These are phyloP conservation scores for Penicillium polonicum DNA, from an alignment of 2,329 filamentous ascomycete species.

Conservation along the genomic window DNA sequence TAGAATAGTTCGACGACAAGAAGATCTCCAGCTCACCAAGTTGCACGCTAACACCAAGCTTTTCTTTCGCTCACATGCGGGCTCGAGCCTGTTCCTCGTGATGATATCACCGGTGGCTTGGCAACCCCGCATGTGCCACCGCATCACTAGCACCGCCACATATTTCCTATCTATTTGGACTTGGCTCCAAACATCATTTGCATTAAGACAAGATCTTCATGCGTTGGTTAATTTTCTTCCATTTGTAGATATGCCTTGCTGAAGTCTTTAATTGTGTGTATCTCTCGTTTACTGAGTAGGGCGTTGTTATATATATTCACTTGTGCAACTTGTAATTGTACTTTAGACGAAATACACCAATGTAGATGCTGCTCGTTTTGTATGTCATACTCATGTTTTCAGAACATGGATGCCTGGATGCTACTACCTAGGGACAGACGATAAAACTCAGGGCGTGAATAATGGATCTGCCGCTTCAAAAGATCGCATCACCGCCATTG, in stretches of 20 bases:
- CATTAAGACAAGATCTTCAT: neutral
- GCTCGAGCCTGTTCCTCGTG: neutral
- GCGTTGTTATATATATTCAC: neutral
- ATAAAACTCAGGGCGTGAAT: conserved; percentile 4
- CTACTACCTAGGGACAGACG: fast-evolving
- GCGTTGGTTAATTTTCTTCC: neutral
- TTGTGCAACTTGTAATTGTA: neutral
- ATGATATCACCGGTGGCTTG: conserved; percentile 26
- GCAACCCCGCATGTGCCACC: conserved; percentile 15
- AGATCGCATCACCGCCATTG: conserved; percentile 51
- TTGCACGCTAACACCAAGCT: neutral
- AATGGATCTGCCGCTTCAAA: conserved; percentile 38
- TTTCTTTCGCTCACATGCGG: neutral
- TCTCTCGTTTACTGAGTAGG: neutral
- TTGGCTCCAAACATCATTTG: neutral
- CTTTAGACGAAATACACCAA: no score
- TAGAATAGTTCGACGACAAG: neutral
- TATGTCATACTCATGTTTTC: neutral
- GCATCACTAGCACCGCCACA: neutral
- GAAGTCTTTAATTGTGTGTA: no score
- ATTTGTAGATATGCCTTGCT: no score
- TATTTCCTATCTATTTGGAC: neutral
- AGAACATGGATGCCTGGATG: neutral
- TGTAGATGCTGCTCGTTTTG: no score
- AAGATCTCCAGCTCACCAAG: neutral